A percentile compares a stretch with the other conserved stretches of the same genome.
Evolutionary conservation across 2,329 filamentous ascomycete genomes (phyloP).

Genomic region (Aspergillus sp.): DNA sequence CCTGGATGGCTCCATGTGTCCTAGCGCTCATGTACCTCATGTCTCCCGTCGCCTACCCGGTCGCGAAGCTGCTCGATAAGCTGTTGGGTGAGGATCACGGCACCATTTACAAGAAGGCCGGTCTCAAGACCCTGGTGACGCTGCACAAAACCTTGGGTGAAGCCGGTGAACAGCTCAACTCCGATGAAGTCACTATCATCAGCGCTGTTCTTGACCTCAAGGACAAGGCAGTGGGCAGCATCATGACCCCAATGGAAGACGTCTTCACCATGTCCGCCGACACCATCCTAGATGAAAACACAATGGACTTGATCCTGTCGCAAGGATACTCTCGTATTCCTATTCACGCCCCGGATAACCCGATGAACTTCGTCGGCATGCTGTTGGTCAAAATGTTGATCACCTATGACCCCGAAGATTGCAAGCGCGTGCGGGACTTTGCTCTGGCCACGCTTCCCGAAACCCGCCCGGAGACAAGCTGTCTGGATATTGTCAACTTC

Average conservation of each 20-base stretch:
- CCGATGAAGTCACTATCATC: slow-evolving; percentile 98
- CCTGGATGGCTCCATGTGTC: slow-evolving; percentile 88
- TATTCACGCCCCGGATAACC: slow-evolving; percentile 82
- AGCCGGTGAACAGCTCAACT: slow-evolving; percentile 82
- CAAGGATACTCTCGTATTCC: slow-evolving; percentile 96
- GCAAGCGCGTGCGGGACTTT: slow-evolving; percentile 83
- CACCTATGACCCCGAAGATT: slow-evolving; percentile 95
- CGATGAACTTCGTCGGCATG: slow-evolving; percentile 93
- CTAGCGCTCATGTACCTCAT: slow-evolving; percentile 88
- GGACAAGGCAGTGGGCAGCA: slow-evolving; percentile 88
- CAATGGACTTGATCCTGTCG: slow-evolving; percentile 90
- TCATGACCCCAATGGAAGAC: slow-evolving; percentile 98
- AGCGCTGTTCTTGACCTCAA: slow-evolving; percentile 95
- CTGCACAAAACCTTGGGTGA: slow-evolving; percentile 89
- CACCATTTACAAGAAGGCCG: slow-evolving; percentile 96
- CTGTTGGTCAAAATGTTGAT: slow-evolving; percentile 97
- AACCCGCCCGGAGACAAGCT: slow-evolving; percentile 92
- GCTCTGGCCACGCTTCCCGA: slow-evolving; percentile 91
- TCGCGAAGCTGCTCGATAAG: slow-evolving; percentile 91
- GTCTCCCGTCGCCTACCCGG: slow-evolving; percentile 88
- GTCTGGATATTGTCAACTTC: slow-evolving; percentile 97
- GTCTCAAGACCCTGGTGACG: slow-evolving; percentile 92
- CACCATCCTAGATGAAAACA: slow-evolving; percentile 85
- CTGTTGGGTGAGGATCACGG: slow-evolving; percentile 93
- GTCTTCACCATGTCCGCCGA: slow-evolving; percentile 97